Percentiles rank a stretch among this genome's conserved stretches.
These are phyloP conservation scores for Trichophyton simii DNA, from an alignment of 2,329 filamentous ascomycete genomes.

Conservation along the genomic window DNA sequence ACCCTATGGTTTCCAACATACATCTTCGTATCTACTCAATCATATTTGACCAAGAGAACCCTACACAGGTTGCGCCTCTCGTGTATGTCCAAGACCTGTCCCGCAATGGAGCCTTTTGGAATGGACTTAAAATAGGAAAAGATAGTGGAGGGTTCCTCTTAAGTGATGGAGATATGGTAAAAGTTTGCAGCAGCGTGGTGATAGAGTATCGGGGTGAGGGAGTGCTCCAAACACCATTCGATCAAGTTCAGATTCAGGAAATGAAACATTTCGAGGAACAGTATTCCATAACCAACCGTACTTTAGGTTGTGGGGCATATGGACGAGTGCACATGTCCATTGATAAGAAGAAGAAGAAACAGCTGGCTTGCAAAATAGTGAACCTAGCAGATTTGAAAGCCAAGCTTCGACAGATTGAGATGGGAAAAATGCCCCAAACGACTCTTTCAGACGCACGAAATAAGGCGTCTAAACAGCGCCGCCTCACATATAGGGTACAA, in stretches of 20 bases:
- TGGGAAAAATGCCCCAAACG: background rate
- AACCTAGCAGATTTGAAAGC: constrained; percentile 23
- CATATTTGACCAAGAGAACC: constrained; percentile 29
- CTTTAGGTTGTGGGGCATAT: constrained; percentile 32
- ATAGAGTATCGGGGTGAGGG: constrained; percentile 7
- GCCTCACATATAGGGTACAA: constrained; percentile 4
- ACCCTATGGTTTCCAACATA: constrained; percentile 27
- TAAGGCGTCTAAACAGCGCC: background rate
- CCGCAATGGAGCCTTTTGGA: constrained; percentile 31
- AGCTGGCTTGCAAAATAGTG: constrained; percentile 37
- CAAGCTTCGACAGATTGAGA: constrained; percentile 8
- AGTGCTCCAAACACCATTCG: constrained; percentile 3
- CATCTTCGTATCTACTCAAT: constrained; percentile 35
- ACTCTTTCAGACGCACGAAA: too few species aligned
- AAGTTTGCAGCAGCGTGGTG: constrained; percentile 3
- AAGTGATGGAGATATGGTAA: constrained; percentile 21
- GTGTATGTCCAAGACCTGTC: constrained; percentile 36
- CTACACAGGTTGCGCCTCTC: constrained; percentile 26
- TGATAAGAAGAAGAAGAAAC: constrained; percentile 20
- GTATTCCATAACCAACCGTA: constrained; percentile 28
- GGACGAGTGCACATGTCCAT: constrained; percentile 34
- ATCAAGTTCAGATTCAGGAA: constrained; percentile 24
- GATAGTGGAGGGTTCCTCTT: constrained; percentile 10
- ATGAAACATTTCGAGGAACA: constrained; percentile 25
- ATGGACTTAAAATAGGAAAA: constrained; percentile 14